Evolutionary conservation across 2,329 filamentous ascomycete species (phyloP).

Genomic region (Talaromyces sp.): DNA sequence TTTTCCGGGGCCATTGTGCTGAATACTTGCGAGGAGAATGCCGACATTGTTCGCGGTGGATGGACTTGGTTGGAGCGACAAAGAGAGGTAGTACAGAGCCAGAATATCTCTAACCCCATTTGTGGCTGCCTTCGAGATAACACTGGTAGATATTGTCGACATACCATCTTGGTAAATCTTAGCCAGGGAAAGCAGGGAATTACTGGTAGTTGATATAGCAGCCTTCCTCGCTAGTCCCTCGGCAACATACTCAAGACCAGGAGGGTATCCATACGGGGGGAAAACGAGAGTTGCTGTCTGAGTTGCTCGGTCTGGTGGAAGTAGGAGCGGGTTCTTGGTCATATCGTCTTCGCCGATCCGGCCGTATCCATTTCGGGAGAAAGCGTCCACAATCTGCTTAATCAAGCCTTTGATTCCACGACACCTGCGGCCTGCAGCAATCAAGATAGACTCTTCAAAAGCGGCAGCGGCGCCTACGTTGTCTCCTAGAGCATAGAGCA

Average conservation of each 20-base stretch:
- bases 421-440: constrained; percentile 71
- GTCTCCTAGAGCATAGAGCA: constrained; percentile 87
- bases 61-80: constrained; percentile 91
- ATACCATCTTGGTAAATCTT: constrained; percentile 98
- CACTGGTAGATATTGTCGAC: constrained; percentile 64
- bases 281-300: constrained; percentile 83
- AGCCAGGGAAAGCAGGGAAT: constrained; percentile 86
- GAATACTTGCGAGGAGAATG: constrained; percentile 91
- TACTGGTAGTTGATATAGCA: constrained; percentile 89
- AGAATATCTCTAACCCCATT: constrained; percentile 87
- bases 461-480: constrained; percentile 76
- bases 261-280: constrained; percentile 68
- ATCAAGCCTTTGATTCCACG: constrained; percentile 76
- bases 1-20: constrained; percentile 59
- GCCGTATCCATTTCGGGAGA: constrained; percentile 47
- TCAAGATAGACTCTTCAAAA: constrained; percentile 91
- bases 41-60: constrained; percentile 98
- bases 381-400: constrained; percentile 67
- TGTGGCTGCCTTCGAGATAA: constrained; percentile 55
- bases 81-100: constrained; percentile 88
- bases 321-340: constrained; percentile 62
- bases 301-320: constrained; percentile 79
- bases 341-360: constrained; percentile 31
- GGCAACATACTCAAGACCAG: constrained; percentile 70
- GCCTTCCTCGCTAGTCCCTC: constrained; percentile 71